Percentiles rank a stretch among this genome's conserved stretches.
These are phyloP conservation scores for Colletotrichum spaethianum DNA, from an alignment of 2,329 filamentous ascomycete species.

Conservation along the genomic window DNA sequence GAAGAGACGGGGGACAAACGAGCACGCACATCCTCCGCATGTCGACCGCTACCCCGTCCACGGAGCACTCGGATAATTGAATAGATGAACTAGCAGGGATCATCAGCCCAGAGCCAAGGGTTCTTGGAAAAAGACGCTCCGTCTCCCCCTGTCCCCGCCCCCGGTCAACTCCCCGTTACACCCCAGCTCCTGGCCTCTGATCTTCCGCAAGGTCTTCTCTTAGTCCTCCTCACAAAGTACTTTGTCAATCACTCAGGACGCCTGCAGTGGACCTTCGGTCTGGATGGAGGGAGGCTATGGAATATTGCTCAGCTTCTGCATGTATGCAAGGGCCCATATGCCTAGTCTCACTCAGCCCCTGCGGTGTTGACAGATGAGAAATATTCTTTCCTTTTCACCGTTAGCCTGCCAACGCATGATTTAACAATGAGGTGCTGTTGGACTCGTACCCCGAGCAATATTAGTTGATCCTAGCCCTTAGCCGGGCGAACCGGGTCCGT, in stretches of 20 bases:
- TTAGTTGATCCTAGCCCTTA: slow-evolving; percentile 26
- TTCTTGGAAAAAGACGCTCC: slow-evolving; percentile 2
- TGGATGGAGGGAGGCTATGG: slow-evolving; percentile 7
- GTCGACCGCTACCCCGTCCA: slow-evolving; percentile 7
- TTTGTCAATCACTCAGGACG: slow-evolving; percentile 34
- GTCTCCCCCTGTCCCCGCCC: no score
- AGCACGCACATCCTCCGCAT: background rate
- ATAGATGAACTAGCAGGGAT: slow-evolving; percentile 16
- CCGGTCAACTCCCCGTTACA: slow-evolving; percentile 8
- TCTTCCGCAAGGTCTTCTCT: slow-evolving; percentile 12
- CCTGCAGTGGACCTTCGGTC: slow-evolving; percentile 16
- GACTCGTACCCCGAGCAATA: slow-evolving; percentile 22
- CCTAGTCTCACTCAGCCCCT: slow-evolving; percentile 37
- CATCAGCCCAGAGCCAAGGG: background rate
- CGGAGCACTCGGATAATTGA: slow-evolving; percentile 26
- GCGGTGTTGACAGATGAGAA: slow-evolving; percentile 18
- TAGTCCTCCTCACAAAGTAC: slow-evolving; percentile 15
- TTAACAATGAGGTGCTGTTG: slow-evolving; percentile 17
- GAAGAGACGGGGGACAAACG: background rate
- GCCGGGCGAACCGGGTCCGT: slow-evolving; percentile 14
- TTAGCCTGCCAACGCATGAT: slow-evolving; percentile 37
- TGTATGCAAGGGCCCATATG: slow-evolving; percentile 30
- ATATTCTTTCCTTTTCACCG: slow-evolving; percentile 13
- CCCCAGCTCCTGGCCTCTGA: slow-evolving; percentile 15
- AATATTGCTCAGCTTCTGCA: slow-evolving; percentile 32